Evolutionary conservation across 257 asterid genomes (phyloP), one percentile per base, ranked within the genome.

Genomic region (Anisodus tanguticus): DNA sequence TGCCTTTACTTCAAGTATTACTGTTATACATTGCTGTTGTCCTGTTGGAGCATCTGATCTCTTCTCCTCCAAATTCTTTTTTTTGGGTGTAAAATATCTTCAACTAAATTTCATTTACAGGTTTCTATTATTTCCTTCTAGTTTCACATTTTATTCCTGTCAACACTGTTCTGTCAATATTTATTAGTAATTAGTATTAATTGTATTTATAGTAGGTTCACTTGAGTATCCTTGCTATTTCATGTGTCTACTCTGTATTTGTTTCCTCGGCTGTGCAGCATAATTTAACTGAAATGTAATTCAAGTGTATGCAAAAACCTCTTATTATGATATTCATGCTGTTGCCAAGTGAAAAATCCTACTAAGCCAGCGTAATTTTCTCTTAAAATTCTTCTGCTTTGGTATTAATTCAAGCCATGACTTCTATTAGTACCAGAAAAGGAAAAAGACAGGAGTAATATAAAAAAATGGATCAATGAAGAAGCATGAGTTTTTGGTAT

Each of bases 31-130:
- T 31, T 41, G 45, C 22, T 26, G 17, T 74, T 59, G 11, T 12
- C 26, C 72, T 83, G 82, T 60, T 49, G 60, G 11, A 77, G 39
- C 55, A 64, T 78, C 66, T 74, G 39, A 84, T 84, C 5, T 59
- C 15, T 8, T 37, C 5, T 8, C 13, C 17, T 22, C 63, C 49
- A 22, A 68, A 26, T 6, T 76, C n/a, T 22, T 51, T 43, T 49
- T 76, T 26, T 51, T 6, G 63, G 81, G 26, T 12, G 81, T 51
- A 26, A 35, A 76, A 22, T 76, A 6, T 76, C 62, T 51, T 76
- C 59, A 26, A 76, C 81, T 49, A 11, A 49, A 22, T 51, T 76
- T 26, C 22, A 7, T 31, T 58, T 58, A 17, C 64, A 58, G 64
- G 63, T 51, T 51, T 49, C 63, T 47, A 13, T 76, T 22, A 26